A percentile compares a stretch with the other conserved stretches of the same genome.
phyloP scores from a whole-genome alignment of 371 early-diverging fungal species.

The Phascolomyces articulosus region DNA sequence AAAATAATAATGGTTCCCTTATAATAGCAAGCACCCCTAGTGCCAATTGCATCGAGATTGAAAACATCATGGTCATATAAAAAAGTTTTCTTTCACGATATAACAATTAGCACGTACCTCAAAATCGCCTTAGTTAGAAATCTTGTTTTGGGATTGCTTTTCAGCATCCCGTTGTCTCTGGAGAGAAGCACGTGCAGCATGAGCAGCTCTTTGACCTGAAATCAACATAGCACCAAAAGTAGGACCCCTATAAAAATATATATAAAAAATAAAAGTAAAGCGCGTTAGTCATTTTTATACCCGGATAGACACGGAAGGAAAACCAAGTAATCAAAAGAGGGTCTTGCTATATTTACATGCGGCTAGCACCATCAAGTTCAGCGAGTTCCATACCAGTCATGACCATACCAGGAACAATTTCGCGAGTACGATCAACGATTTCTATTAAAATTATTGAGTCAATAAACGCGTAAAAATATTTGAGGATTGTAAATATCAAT shows the following conservation, averaged over 20 bases:
- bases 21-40: constrained; percentile 45
- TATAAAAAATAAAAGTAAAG: neutral
- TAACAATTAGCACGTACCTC: constrained; percentile 23
- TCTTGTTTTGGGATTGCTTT: constrained; percentile 20
- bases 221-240: constrained; percentile 78
- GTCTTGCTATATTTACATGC: constrained; percentile 41
- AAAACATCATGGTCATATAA: constrained; percentile 5
- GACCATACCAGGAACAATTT: constrained; percentile 76
- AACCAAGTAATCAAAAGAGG: neutral
- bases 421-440: constrained; percentile 70
- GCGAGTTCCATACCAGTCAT: constrained; percentile 76
- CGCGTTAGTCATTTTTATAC: no score
- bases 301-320: no score
- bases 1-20: neutral
- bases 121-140: constrained; percentile 15
- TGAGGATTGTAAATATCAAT: no score
- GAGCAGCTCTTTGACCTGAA: constrained; percentile 74
- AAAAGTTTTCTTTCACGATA: constrained; percentile 2
- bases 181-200: constrained; percentile 53
- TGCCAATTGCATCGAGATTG: constrained; percentile 25
- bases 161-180: constrained; percentile 32
- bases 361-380: constrained; percentile 62
- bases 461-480: neutral
- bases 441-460: constrained; percentile 12
- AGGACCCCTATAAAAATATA: constrained; percentile 46